Evolutionary conservation across 139 green algal species (phyloP).

Genomic region (Limnomonas spitsbergensis): DNA sequence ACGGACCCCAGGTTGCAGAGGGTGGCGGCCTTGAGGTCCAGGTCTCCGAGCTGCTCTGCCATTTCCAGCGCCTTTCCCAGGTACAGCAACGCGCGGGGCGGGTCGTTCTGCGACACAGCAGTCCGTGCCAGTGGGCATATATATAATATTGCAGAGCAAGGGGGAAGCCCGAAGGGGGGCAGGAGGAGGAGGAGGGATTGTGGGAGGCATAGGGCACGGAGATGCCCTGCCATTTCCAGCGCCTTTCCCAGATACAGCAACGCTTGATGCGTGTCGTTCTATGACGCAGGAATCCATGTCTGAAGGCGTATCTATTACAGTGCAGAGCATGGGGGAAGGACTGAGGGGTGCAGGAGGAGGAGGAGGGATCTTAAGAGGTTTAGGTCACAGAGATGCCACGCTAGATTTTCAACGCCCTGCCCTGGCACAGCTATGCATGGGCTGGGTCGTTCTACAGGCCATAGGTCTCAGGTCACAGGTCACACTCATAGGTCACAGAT

Average conservation of each 20-base stretch:
- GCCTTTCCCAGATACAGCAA: conserved; percentile 36
- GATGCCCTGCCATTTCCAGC: conserved; percentile 36
- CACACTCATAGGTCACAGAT: no score
- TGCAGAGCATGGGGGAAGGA: no score
- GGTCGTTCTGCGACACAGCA: conserved; percentile 4
- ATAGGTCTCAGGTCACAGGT: no score
- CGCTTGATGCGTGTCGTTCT: neutral
- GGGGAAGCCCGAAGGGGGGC: no score
- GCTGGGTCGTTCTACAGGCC: neutral
- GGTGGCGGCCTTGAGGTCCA: conserved; percentile 25
- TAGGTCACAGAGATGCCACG: conserved; percentile 28
- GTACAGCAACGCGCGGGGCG: neutral
- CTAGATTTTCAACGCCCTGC: conserved; percentile 47
- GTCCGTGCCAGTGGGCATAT: no score
- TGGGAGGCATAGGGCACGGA: conserved; percentile 22
- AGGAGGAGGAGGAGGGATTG: conserved; percentile 31
- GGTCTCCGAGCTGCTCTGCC: conserved; percentile 30
- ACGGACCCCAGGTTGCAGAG: conserved; percentile 34
- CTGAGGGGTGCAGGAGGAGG: conserved; percentile 28
- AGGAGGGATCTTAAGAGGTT: conserved; percentile 27
- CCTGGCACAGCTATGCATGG: neutral
- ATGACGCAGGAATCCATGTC: no score
- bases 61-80: conserved; percentile 48
- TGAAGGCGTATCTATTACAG: no score
- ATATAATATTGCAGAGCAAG: no score